phyloP scores from a whole-genome alignment of 352 stramenopile species.

The Phytophthora kernoviae region DNA sequence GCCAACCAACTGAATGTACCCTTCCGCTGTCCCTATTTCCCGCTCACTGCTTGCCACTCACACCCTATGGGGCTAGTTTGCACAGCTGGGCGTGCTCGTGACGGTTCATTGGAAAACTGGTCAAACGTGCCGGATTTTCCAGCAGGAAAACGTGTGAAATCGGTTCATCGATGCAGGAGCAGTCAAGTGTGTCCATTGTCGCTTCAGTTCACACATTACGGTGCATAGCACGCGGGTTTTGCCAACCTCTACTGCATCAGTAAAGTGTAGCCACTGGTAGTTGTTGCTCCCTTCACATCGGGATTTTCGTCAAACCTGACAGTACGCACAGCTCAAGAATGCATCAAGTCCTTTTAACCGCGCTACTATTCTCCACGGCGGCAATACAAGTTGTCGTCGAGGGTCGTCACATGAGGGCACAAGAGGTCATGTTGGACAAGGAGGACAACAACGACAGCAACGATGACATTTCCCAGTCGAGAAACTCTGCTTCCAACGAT shows the following conservation, averaged over 20 bases:
- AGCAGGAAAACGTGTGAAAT: neutral
- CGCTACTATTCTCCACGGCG: neutral
- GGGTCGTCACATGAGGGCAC: neutral
- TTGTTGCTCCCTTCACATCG: neutral
- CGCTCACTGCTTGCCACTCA: neutral
- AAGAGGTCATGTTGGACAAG: neutral
- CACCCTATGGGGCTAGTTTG: too few species aligned
- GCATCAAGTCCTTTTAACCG: neutral
- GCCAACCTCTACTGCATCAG: neutral
- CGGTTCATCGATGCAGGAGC: neutral
- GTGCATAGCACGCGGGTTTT: neutral
- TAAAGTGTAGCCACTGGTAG: neutral
- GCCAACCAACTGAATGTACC: neutral
- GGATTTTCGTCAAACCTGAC: neutral
- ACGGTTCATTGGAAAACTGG: too few species aligned
- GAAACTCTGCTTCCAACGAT: neutral
- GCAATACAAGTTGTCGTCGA: neutral
- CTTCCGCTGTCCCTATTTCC: neutral
- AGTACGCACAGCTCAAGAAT: neutral
- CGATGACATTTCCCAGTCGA: neutral
- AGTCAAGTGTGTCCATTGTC: neutral
- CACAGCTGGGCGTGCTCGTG: too few species aligned
- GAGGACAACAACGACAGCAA: neutral
- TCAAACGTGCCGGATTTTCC: neutral
- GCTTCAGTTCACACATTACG: neutral